Base-by-base conservation (phyloP, 768 basidiomycete genomes). In the Cytidiella melzeri region DNA sequence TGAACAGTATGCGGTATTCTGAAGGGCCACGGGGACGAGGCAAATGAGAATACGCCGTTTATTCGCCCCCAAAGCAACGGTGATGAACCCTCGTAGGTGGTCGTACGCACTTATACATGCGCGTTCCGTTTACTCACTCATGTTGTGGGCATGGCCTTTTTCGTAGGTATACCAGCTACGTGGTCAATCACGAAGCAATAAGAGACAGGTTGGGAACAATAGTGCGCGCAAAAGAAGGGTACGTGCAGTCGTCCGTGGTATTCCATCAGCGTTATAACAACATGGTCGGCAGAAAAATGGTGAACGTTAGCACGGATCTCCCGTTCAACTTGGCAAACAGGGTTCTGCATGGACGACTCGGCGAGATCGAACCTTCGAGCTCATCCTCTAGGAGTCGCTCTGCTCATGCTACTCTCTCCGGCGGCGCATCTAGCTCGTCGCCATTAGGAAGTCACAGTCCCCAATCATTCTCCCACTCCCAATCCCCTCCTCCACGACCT, bases 271-370 rank as follows among this genome's bases (percentile, higher is more conserved):
- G 5, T 26, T 12, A 21, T 21, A 12, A n/a, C n/a, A n/a, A n/a
- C n/a, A n/a, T n/a, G n/a, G n/a, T n/a, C 47, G 24, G 27, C 61
- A 85, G 83, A 26, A 82, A 77, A 73, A 84, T 85, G 83, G 82
- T 85, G 55, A 83, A 84, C 48, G 74, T 85, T 12, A 74, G 74
- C 48, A 75, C 79, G 1, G 73, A 71, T 20, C 69, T 78, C 23
- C 83, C 83, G 0, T 84, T 85, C 66, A 78, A 80, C 58, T 68
- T 84, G 6, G 75, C 75, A 52, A 75, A 76, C 60, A 66, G 67
- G 25, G 47, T 43, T 7, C 50, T 61, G 5, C 55, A 62, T 27
- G 49, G 34, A 5, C 48, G 46, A 26, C 19, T 47, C 24, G 30
- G 30, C 30, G 24, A 41, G 15, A 9, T 41, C 47, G 59, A 64